Percentiles rank a stretch among this genome's conserved stretches.
Conservation (phyloP, 176 grass and related monocot genomes). For the Hsuehochloa calcarea region DNA sequence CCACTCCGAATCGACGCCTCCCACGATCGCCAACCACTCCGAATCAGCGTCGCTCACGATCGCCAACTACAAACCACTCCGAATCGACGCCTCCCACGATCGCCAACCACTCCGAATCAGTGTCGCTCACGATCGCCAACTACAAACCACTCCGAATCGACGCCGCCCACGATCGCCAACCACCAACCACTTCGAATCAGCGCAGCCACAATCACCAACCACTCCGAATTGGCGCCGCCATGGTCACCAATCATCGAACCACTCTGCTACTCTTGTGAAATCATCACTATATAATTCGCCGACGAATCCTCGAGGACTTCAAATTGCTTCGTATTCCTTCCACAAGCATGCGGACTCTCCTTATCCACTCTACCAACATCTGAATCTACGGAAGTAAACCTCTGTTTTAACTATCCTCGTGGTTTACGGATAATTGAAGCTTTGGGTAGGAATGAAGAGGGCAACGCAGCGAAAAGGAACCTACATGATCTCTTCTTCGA, state of each 20-base stretch:
- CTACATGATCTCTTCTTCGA: neutral
- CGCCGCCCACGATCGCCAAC: neutral
- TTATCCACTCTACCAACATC: neutral
- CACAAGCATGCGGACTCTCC: accelerated
- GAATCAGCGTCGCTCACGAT: no score
- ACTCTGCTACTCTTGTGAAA: neutral
- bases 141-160: no score
- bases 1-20: no score
- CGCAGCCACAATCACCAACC: no score
- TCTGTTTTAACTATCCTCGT: neutral
- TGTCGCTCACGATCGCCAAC: no score
- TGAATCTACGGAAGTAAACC: neutral
- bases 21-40: neutral
- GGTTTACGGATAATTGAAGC: neutral
- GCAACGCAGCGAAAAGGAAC: neutral
- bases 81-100: no score
- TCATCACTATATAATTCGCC: neutral
- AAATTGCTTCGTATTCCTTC: neutral
- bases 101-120: no score
- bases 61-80: no score
- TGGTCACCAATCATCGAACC: neutral
- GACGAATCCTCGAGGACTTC: no score
- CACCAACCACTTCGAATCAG: neutral
- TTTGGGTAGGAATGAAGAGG: neutral
- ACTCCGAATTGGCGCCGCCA: neutral